phyloP scores from a whole-genome alignment of 306 rosid species.

The Ammopiptanthus mongolicus region DNA sequence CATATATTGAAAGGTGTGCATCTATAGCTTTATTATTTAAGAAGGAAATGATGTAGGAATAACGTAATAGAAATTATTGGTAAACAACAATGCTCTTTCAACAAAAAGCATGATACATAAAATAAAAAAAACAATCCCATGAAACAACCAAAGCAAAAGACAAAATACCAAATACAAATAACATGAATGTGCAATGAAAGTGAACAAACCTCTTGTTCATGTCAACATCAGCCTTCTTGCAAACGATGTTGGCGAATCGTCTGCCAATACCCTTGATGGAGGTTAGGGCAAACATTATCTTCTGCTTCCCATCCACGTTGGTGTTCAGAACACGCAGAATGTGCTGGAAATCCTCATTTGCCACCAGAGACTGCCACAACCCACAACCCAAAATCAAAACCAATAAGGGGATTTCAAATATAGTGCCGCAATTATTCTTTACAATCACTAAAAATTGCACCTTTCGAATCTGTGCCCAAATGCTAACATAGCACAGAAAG shows the following conservation, averaged over 20 bases:
- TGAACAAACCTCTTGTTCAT: slow-evolving; percentile 39
- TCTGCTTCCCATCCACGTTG: slow-evolving; percentile 53
- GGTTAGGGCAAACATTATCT: slow-evolving; percentile 47
- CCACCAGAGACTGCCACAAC: slow-evolving; percentile 37
- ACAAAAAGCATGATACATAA: too few relatives aligned
- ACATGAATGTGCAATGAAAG: too few relatives aligned
- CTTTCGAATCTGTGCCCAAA: neutral
- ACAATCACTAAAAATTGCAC: neutral
- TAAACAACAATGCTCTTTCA: too few relatives aligned
- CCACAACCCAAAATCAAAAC: neutral
- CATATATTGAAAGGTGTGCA: too few relatives aligned
- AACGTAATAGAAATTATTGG: too few relatives aligned
- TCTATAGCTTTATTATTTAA: too few relatives aligned
- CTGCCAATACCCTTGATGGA: slow-evolving; percentile 55
- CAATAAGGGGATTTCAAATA: neutral
- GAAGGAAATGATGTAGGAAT: too few relatives aligned
- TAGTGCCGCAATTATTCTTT: neutral
- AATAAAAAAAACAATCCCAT: too few relatives aligned
- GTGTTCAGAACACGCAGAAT: slow-evolving; percentile 55
- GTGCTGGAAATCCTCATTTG: slow-evolving; percentile 55
- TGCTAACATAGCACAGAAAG: neutral
- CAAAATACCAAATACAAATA: too few relatives aligned
- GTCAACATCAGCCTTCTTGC: slow-evolving; percentile 54
- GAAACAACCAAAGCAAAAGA: too few relatives aligned
- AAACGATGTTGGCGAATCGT: slow-evolving; percentile 39